Evolutionary conservation across 108 stramenopile genomes (phyloP).

Genomic region (Aureococcus anophagefferens): DNA sequence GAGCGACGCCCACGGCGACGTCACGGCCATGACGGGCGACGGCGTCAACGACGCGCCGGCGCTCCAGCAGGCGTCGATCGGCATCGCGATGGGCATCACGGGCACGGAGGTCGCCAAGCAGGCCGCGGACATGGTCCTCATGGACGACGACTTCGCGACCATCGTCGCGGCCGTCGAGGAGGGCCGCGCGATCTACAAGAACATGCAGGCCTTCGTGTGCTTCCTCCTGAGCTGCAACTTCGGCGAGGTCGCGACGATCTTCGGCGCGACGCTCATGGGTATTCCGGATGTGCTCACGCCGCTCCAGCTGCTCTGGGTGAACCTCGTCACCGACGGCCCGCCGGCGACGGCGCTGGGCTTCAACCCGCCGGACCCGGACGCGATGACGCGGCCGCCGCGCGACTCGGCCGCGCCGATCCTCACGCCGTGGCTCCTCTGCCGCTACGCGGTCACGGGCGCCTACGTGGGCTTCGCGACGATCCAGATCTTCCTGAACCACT

Average conservation of each 20-base stretch:
- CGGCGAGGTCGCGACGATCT: conserved; percentile 88
- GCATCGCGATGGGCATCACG: conserved; percentile 83
- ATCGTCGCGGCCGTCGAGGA: conserved; percentile 92
- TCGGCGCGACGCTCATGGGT: conserved; percentile 77
- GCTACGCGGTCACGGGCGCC: conserved; percentile 81
- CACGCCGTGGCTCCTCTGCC: conserved; percentile 85
- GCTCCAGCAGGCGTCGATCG: conserved; percentile 92
- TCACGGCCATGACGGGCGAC: conserved; percentile 96
- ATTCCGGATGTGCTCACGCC: conserved; percentile 93
- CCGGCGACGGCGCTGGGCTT: conserved; percentile 95
- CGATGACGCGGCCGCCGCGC: conserved; percentile 77
- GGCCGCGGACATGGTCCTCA: conserved; percentile 93
- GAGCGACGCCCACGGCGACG: conserved; percentile 66
- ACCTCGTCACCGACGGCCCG: conserved; percentile 95
- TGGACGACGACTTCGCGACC: conserved; percentile 95
- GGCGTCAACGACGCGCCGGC: conserved; percentile 99
- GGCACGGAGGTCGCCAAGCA: conserved; percentile 91
- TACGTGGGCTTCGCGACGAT: conserved; percentile 94
- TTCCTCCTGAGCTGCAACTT: conserved; percentile 97
- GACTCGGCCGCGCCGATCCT: conserved; percentile 84
- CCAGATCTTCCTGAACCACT: conserved; percentile 81
- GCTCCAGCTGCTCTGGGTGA: conserved; percentile 95
- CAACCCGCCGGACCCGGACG: conserved; percentile 83
- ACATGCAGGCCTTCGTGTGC: conserved; percentile 97
- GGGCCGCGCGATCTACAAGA: conserved; percentile 91